Base-by-base conservation (phyloP, 2,329 filamentous ascomycete species). In the Sphaerulina vaccinii region DNA sequence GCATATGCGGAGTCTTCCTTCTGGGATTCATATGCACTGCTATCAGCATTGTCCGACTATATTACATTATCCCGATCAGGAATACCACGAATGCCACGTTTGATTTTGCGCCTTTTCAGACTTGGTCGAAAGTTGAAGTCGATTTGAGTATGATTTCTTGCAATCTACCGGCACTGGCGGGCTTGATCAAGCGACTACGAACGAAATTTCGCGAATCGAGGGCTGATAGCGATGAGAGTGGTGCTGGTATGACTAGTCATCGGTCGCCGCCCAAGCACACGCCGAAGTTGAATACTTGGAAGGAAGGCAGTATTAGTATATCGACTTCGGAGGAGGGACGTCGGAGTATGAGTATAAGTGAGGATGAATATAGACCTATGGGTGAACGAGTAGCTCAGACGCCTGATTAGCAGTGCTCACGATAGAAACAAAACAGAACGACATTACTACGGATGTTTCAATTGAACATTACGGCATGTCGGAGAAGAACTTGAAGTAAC, bases 1-100 rank as follows among this genome's bases (percentile, higher is more conserved):
- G 53, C 6, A 54, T 58, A 5, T 56, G 47, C 29, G 29, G 23
- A 21, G 22, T 52, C 16, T 56, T 58, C 11, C 15, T 51, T 6
- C 40, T 56, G 10, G 56, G 56, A 15, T 54, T 58, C 22, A 40
- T 50, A 2, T 53, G 51, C 5, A 56, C 56, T 18, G 56, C 39
- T 6, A 51, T 45, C 36, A 54, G 47, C 39, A 52, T 56, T 23
- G 50, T 56, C 13, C 50, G 56, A 5, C 37, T 54, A n/a, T 49
- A 36, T 7, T 32, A 36, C 21, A 43, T 58, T 18, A n/a, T 51
- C 5, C 50, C 51, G 18, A 27, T 58, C 22, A 32, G 23, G 11
- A 54, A 56, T 39, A 41, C 49, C 11, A 51, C 45, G 5, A 56
- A 58, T 36, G 19, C 32, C 5, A 56, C 53, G 4, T 47, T 46